Evolutionary conservation across 805 yeast species (phyloP).

Genomic region (Metschnikowia cubensis): DNA sequence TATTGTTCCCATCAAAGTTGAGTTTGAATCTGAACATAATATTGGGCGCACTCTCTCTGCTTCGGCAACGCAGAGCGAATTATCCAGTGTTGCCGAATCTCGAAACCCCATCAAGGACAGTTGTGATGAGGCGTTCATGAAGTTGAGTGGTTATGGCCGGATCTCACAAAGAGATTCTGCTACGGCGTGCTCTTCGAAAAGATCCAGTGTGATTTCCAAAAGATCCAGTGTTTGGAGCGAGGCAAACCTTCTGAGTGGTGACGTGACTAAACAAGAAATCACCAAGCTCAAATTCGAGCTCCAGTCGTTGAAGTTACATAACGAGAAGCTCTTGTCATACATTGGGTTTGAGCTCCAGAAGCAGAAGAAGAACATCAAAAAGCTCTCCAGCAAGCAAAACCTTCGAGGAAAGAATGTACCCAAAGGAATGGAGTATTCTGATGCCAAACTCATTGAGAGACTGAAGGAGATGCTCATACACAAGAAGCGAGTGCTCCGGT

Average conservation of each 20-base stretch:
- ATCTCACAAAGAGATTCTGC: conserved; percentile 14
- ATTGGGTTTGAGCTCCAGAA: conserved; percentile 55
- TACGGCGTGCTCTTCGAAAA: conserved; percentile 20
- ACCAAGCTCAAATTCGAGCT: conserved; percentile 50
- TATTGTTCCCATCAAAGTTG: conserved; percentile 40
- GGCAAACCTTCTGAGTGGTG: conserved; percentile 19
- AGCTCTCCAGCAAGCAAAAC: conserved; percentile 36
- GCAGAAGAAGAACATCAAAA: conserved; percentile 39
- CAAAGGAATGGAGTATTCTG: conserved; percentile 42
- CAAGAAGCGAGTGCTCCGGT: conserved; percentile 40
- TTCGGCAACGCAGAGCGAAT: conserved; percentile 20
- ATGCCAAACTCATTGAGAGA: conserved; percentile 47
- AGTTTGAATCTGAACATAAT: conserved; percentile 30
- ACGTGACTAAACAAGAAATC: conserved; percentile 43
- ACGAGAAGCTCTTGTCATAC: conserved; percentile 53
- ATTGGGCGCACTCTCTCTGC: conserved; percentile 25
- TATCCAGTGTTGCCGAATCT: conserved; percentile 14
- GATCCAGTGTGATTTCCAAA: conserved; percentile 19
- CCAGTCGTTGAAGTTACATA: conserved; percentile 50
- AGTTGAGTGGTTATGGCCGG: conserved; percentile 26
- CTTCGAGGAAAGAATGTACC: conserved; percentile 19
- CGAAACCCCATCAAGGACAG: conserved; percentile 17
- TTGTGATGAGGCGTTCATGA: conserved; percentile 25
- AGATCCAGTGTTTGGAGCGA: conserved; percentile 29
- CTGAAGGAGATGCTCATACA: conserved; percentile 44